Evolutionary conservation across 768 basidiomycete species (phyloP).

Genomic region (Daedaleopsis sinensis): DNA sequence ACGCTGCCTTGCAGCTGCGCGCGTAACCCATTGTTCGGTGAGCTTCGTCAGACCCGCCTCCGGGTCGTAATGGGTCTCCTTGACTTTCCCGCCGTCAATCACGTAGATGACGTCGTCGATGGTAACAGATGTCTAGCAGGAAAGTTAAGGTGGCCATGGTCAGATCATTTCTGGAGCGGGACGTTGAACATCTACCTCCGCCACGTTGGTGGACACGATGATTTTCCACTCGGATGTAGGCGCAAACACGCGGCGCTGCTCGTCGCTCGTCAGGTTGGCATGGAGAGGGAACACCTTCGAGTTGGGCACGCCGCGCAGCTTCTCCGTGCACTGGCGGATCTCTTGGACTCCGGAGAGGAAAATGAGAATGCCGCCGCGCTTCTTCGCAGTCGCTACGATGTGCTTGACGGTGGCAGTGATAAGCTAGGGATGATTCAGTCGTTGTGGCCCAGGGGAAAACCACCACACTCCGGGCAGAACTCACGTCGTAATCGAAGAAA

Average conservation of each 20-base stretch:
- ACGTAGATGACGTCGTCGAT: conserved; percentile 90
- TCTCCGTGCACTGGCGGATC: conserved; percentile 75
- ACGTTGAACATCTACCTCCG: conserved; percentile 57
- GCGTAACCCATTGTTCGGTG: conserved; percentile 78
- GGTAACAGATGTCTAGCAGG: conserved; percentile 78
- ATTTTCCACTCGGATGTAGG: conserved; percentile 73
- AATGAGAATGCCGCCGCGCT: conserved; percentile 73
- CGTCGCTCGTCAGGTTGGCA: conserved; percentile 83
- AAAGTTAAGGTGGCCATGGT: neutral
- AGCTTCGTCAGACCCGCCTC: conserved; percentile 74
- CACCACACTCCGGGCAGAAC: conserved; percentile 2
- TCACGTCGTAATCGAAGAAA: conserved; percentile 74
- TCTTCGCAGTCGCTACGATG: conserved; percentile 52
- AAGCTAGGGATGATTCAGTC: conserved; percentile 43
- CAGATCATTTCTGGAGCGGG: neutral
- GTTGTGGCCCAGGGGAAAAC: neutral
- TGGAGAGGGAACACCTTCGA: conserved; percentile 76
- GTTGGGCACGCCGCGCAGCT: conserved; percentile 43
- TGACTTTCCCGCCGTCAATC: conserved; percentile 83
- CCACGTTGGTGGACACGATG: conserved; percentile 89
- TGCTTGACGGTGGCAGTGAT: conserved; percentile 67
- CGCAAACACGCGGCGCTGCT: conserved; percentile 80
- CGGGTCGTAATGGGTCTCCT: conserved; percentile 76
- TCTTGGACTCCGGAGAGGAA: conserved; percentile 93
- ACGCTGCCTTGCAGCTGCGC: conserved; percentile 81